Evolutionary conservation across 2,329 filamentous ascomycete genomes (phyloP), one percentile per base, ranked within the genome.

Genomic region (Hypoxylon sp.): DNA sequence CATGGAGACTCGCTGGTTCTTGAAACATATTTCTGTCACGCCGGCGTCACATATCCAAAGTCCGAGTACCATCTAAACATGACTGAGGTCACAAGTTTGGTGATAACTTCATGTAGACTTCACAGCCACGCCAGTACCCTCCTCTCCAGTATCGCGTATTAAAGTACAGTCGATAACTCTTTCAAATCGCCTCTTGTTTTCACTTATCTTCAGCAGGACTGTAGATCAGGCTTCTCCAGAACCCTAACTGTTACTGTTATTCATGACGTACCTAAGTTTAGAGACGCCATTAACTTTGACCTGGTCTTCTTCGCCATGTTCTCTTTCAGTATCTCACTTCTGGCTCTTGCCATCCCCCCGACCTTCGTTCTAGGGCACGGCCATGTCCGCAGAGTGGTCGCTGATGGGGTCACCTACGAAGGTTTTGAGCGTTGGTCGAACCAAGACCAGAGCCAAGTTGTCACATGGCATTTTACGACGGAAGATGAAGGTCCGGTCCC

Each of bases 391-490:
- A 65, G 68, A 39, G 67, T 73, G 7, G 50, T 73, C 29, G 65
- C 59, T n/a, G 44, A 71, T 31, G 72, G 68, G 13, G 46, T 61
- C 13, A 55, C 65, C 6, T 74, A 72, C 35, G 65, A 61, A 2
- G 73, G 73, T 2, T 74, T 44, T 39, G 70, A 73, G 71, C 80
- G 80, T 61, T 80, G 79, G 65, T 80, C 80, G 29, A 50, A 47
- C 31, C 17, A 73, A 54, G 73, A 77, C 62, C 65, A 76, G 37
- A 73, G 67, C 21, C 59, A 72, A 19, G 58, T 68, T 6, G 76
- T 68, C 59, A 74, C 73, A 64, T 73, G 67, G 75, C 62, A 55
- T 55, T 76, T 61, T 69, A 69, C 47, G 24, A 76, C 64, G 56
- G 72, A 54, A 58, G 69, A 67, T 47, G 72, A 73, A 46, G 72